phyloP scores from a whole-genome alignment of 768 basidiomycete genomes.

The Trametes cingulata region DNA sequence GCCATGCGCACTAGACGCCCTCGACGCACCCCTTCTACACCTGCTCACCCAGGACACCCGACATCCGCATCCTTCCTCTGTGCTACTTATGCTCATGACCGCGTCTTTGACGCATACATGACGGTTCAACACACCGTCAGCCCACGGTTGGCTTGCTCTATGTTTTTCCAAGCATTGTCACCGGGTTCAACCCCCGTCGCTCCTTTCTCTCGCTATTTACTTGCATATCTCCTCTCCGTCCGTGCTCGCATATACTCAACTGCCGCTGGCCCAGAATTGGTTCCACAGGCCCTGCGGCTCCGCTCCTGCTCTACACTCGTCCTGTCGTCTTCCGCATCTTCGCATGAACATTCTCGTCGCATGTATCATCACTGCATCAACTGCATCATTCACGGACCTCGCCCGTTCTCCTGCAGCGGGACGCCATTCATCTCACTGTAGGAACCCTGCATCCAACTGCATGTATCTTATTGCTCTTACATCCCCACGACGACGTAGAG shows the following conservation, averaged over 20 bases:
- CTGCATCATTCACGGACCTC: conserved; percentile 28
- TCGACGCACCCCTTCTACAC: conserved; percentile 16
- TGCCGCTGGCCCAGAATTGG: too few relatives aligned
- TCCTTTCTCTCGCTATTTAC: conserved; percentile 23
- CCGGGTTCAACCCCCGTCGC: conserved; percentile 87
- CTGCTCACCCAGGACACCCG: conserved; percentile 24
- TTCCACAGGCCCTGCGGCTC: conserved; percentile 7
- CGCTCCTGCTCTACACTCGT: neutral
- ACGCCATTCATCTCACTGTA: conserved; percentile 10
- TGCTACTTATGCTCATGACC: conserved; percentile 11
- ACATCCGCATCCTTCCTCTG: conserved; percentile 9
- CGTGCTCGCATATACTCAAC: neutral
- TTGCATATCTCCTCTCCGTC: neutral
- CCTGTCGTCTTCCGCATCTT: neutral
- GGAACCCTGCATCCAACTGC: conserved; percentile 31
- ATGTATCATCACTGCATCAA: conserved; percentile 34
- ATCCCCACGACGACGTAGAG: conserved; percentile 1
- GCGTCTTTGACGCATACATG: conserved; percentile 20
- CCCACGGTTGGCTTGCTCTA: conserved; percentile 33
- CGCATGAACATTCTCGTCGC: conserved; percentile 7
- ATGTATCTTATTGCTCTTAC: conserved; percentile 22
- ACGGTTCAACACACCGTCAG: conserved; percentile 19
- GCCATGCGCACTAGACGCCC: conserved; percentile 21
- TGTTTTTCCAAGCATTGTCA: conserved; percentile 37
- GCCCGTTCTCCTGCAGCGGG: conserved; percentile 9